A percentile compares a stretch with the other conserved stretches of the same genome.
These are phyloP conservation scores for Nemania serpens DNA, from an alignment of 2,329 filamentous ascomycete genomes.

Conservation along the genomic window DNA sequence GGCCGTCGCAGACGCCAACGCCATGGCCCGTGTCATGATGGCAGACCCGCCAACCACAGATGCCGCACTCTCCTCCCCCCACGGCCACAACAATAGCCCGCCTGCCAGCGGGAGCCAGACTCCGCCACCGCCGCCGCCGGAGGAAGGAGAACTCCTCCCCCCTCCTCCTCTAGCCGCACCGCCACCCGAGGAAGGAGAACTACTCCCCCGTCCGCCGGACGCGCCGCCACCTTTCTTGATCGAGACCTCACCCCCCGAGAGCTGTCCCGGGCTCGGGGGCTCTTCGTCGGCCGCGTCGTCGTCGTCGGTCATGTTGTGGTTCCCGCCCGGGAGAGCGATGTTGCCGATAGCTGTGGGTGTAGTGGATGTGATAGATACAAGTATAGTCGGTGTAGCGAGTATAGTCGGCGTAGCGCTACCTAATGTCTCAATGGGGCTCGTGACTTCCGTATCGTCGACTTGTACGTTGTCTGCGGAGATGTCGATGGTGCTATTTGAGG, in stretches of 20 bases:
- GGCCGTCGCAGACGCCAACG: background rate
- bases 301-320: too few species aligned
- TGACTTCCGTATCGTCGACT: too few species aligned
- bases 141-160: too few species aligned
- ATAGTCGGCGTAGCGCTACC: background rate
- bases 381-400: too few species aligned
- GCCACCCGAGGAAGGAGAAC: background rate
- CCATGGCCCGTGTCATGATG: background rate
- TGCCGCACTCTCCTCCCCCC: background rate
- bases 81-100: background rate
- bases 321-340: too few species aligned
- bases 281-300: background rate
- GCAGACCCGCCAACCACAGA: background rate
- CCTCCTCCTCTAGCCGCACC: too few species aligned
- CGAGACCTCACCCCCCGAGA: background rate
- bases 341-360: background rate
- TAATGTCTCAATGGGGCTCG: background rate
- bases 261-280: too few species aligned
- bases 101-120: background rate
- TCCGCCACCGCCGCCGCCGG: background rate
- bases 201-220: background rate
- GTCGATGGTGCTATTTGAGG: background rate
- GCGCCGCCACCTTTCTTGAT: slow-evolving; percentile 16
- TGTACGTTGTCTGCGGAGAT: background rate
- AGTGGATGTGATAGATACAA: too few species aligned